phyloP scores from a whole-genome alignment of 352 stramenopile species.

The Globisporangium spinosum region DNA sequence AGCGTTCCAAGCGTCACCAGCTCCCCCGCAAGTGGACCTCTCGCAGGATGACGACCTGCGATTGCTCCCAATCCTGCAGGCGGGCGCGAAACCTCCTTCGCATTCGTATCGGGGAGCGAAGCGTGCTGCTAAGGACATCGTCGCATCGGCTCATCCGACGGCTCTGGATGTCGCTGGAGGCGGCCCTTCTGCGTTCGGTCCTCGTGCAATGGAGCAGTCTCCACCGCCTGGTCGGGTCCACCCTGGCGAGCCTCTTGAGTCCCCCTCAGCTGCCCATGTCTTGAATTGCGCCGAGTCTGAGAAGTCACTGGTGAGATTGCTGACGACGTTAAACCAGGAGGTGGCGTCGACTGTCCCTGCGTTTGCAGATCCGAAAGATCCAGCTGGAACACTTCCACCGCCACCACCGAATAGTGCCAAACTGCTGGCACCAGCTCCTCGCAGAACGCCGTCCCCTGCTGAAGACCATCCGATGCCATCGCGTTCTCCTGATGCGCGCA shows the following conservation, averaged over 20 bases:
- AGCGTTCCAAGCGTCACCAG: neutral
- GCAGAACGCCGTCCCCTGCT: neutral
- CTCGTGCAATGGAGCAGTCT: constrained; percentile 4
- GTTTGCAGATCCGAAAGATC: constrained; percentile 14
- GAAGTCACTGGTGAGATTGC: constrained; percentile 56
- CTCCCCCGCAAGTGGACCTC: neutral
- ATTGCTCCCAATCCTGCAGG: constrained; percentile 7
- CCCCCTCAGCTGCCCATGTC: constrained; percentile 48
- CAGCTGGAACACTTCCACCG: neutral
- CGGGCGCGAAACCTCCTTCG: constrained; percentile 12
- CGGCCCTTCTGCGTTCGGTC: neutral
- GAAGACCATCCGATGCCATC: neutral
- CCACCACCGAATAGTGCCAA: neutral
- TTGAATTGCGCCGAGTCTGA: constrained; percentile 68
- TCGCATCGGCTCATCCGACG: neutral
- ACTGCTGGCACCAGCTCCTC: neutral
- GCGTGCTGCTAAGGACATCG: constrained; percentile 48
- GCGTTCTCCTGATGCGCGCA: neutral
- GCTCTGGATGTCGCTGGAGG: neutral
- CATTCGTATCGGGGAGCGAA: constrained; percentile 24
- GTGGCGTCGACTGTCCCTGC: constrained; percentile 9
- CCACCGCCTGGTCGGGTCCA: constrained; percentile 1
- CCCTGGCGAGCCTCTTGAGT: constrained; percentile 23
- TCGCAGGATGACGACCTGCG: neutral
- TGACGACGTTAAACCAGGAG: constrained; percentile 61